Conservation (phyloP, 352 stramenopile genomes). For the Globisporangium middletonii region DNA sequence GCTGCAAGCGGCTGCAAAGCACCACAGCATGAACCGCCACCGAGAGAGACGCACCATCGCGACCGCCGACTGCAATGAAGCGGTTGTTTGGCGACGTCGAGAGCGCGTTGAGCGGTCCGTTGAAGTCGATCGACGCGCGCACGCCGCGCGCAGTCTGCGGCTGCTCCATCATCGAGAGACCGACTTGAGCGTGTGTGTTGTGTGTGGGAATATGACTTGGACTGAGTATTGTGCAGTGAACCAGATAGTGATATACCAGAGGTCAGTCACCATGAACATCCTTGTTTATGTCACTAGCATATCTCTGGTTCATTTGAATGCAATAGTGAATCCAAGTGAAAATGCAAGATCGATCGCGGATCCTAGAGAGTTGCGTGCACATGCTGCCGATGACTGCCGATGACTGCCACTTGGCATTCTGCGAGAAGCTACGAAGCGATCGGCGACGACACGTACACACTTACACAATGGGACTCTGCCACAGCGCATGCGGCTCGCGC, state of each 20-base stretch:
- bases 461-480: constrained; percentile 48
- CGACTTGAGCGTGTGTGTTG: too few species aligned
- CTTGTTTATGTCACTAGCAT: too few species aligned
- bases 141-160: constrained; percentile 45
- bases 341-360: constrained; percentile 6
- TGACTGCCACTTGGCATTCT: background rate
- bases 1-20: too few species aligned
- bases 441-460: background rate
- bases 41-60: constrained; percentile 41
- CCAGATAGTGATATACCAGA: too few species aligned
- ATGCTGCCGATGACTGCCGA: background rate
- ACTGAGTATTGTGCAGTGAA: too few species aligned
- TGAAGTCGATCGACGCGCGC: constrained; percentile 84
- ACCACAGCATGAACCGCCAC: background rate
- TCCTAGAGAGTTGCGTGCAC: constrained; percentile 1
- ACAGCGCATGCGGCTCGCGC: constrained; percentile 42
- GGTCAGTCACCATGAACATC: too few species aligned
- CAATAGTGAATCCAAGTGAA: background rate
- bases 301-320: background rate
- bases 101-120: constrained; percentile 75
- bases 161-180: constrained; percentile 20
- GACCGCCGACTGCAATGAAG: constrained; percentile 76
- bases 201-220: background rate
- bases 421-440: background rate
- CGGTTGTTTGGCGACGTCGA: constrained; percentile 79